These are phyloP conservation scores for Solanum corneliomulleri DNA, from an alignment of 257 asterid genomes.

Conservation along the genomic window DNA sequence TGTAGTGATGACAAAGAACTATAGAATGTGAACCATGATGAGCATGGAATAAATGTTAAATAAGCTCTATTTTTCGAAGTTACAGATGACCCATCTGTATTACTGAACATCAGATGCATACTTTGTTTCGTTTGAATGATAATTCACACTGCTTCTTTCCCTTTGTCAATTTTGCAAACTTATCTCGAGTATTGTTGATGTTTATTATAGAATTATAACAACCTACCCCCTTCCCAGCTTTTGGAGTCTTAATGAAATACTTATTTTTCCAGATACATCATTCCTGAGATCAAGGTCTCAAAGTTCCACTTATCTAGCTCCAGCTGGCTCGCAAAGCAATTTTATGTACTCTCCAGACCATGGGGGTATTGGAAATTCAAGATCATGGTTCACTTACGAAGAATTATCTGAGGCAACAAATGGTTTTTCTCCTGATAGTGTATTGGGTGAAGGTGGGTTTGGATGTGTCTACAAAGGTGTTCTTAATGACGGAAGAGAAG, in stretches of 20 bases:
- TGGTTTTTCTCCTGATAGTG: conserved; percentile 34
- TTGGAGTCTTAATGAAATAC: not conserved
- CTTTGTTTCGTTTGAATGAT: not conserved
- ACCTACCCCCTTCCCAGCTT: not conserved
- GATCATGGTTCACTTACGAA: conserved; percentile 68
- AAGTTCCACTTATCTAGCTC: conserved; percentile 38
- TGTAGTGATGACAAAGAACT: not conserved
- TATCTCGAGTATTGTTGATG: not conserved
- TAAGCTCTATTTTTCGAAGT: not conserved
- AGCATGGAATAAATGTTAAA: not conserved
- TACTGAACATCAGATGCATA: not conserved
- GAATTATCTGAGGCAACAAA: conserved; percentile 57
- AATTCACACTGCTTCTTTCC: not conserved
- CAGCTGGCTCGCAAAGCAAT: conserved; percentile 41
- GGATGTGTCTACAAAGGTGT: conserved; percentile 84
- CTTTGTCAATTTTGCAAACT: not conserved
- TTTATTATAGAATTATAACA: not conserved
- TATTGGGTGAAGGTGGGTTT: conserved; percentile 88
- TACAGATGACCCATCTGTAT: not conserved
- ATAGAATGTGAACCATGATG: not conserved
- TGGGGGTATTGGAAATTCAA: conserved; percentile 54
- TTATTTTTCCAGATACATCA: conserved; percentile 40
- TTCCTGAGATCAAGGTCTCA: conserved; percentile 32
- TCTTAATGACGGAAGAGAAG: conserved; percentile 59
- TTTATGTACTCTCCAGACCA: conserved; percentile 38